Evolutionary conservation across 495 filamentous ascomycete species (phyloP), one percentile per base, ranked within the genome.

Genomic region (Aspergillus ellipticus): DNA sequence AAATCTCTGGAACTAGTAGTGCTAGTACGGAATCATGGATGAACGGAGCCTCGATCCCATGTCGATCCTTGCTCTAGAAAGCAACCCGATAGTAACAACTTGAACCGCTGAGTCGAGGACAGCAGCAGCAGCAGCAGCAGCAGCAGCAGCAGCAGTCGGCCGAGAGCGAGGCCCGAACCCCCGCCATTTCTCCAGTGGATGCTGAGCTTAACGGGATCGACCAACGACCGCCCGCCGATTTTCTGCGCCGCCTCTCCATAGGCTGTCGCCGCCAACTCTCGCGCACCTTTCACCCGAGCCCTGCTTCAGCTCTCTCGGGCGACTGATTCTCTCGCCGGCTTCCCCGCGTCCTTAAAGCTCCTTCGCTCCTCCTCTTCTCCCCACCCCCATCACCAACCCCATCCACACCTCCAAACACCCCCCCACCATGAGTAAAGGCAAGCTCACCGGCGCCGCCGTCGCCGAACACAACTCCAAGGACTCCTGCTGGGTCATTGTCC

Each of bases 391-490:
- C 24, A 5, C 29, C 42, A 16, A 46, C 35, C 52, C 49, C 28
- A 22, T 42, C 51, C 22, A 20, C 46, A 11, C 22, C 15, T 26
- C 29, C 42, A n/a, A n/a, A n/a, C n/a, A n/a, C n/a, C n/a, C 13
- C 43, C n/a, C 39, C 62, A 62, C 24, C 7, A 79, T 79, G 74
- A 65, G 65, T 29, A 64, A 65, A 52, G 58, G 46, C 47, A 79
- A 78, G 55, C 69, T 90, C 66, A 89, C 87, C 45, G 89, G 89
- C 70, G 83, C 79, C 21, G 83, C 87, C 58, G 88, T 96, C 64
- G 85, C 87, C 47, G 81, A 85, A 72, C 89, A 97, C 78, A 92
- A 89, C 75, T 88, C 83, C 58, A 85, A 87, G 56, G 88, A 96
- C 65, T 87, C 85, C 13, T 83, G 85, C 53, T 90, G 88, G 84